Evolutionary conservation across 1,139 yeast species (phyloP).

Genomic region (Magnusiomyces ingens): DNA sequence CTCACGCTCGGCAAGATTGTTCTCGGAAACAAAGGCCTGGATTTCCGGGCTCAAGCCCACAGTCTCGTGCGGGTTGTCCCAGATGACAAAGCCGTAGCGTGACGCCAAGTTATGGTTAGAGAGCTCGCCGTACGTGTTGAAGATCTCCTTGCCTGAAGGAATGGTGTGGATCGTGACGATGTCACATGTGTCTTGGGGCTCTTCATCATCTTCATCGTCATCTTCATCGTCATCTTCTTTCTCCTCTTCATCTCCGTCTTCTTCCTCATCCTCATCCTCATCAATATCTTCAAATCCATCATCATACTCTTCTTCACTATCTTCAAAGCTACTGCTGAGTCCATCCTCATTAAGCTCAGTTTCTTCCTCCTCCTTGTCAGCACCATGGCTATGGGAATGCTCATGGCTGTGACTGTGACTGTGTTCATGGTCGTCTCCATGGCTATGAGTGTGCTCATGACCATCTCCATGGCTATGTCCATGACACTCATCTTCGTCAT

Average conservation of each 20-base stretch:
- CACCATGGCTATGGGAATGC: conserved; percentile 4
- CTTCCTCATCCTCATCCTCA: conserved; percentile 24
- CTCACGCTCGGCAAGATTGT: conserved; percentile 40
- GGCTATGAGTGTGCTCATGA: conserved; percentile 2
- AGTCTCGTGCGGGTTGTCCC: conserved; percentile 50
- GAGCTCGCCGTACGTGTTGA: conserved; percentile 72
- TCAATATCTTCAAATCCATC: conserved; percentile 20
- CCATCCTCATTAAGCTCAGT: conserved; percentile 4
- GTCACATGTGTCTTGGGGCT: conserved; percentile 34
- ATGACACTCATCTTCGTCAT: conserved; percentile 12
- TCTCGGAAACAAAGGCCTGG: conserved; percentile 36
- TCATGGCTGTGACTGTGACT: conserved; percentile 12
- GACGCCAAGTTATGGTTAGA: conserved; percentile 61
- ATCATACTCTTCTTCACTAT: conserved; percentile 19
- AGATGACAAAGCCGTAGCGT: conserved; percentile 65
- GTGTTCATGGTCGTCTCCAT: conserved; percentile 3
- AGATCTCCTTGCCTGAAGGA: conserved; percentile 49
- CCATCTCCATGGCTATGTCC: conserved; percentile 8
- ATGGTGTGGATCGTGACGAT: conserved; percentile 41
- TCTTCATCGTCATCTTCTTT: conserved; percentile 24
- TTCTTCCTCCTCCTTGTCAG: conserved; percentile 7
- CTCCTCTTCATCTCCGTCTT: conserved; percentile 23
- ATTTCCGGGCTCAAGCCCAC: conserved; percentile 53
- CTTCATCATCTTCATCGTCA: conserved; percentile 32
- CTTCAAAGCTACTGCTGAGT: background rate